These are phyloP conservation scores for Pelargonium citronellum DNA, from an alignment of 441 rosid genomes.

Conservation along the genomic window DNA sequence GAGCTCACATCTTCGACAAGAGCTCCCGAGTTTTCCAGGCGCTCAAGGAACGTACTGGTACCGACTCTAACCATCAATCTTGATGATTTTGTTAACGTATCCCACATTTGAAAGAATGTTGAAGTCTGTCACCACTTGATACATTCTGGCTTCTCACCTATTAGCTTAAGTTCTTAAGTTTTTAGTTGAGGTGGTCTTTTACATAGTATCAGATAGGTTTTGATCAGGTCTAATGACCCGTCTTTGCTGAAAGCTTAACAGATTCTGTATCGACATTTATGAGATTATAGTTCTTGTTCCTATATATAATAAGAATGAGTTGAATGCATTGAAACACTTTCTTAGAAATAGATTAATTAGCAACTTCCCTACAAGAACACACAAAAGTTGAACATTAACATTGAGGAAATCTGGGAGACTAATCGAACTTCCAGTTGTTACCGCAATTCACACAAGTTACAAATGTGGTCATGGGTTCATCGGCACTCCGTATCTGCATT, in stretches of 20 bases:
- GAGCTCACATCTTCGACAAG: too few species aligned
- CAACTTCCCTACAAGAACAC: too few species aligned
- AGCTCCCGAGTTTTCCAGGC: conserved; percentile 32
- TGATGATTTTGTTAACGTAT: neutral
- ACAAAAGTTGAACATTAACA: neutral
- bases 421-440: conserved; percentile 35
- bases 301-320: too few species aligned
- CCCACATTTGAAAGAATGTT: too few species aligned
- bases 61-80: conserved; percentile 5
- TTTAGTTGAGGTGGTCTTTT: neutral
- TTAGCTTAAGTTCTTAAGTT: too few species aligned
- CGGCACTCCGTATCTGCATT: conserved; percentile 37
- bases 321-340: too few species aligned
- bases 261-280: too few species aligned
- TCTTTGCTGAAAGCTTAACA: neutral
- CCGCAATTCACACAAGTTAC: conserved; percentile 35
- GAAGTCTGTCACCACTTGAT: too few species aligned
- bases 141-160: too few species aligned
- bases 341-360: too few species aligned
- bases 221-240: neutral
- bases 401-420: neutral
- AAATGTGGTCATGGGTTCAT: conserved; percentile 40
- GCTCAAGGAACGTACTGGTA: conserved; percentile 30
- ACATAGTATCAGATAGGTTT: too few species aligned
- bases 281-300: too few species aligned